Evolutionary conservation across 208 protist species (phyloP).

Genomic region (Wallacemonas sp.): DNA sequence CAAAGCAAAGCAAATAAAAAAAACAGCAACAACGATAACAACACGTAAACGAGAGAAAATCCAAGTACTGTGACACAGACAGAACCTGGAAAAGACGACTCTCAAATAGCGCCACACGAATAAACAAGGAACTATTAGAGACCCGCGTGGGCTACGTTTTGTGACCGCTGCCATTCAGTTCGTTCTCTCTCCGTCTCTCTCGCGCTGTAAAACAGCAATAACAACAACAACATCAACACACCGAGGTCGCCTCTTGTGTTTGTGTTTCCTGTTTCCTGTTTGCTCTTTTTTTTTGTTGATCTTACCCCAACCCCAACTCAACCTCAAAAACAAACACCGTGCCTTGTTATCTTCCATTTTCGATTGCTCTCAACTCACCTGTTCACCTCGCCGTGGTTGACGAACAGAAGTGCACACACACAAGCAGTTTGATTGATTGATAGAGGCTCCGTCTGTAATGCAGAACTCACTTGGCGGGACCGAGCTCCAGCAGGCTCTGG

Average conservation of each 20-base stretch:
- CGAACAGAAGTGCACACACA: no score
- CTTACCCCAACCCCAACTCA: no score
- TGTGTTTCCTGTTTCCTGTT: background rate
- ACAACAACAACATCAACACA: no score
- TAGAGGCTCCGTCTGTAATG: conserved; percentile 15
- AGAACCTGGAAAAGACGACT: background rate
- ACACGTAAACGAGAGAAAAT: no score
- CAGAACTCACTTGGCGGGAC: conserved; percentile 24
- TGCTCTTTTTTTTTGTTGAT: background rate
- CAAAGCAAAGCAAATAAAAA: background rate
- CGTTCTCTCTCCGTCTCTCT: background rate
- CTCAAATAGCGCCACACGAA: background rate
- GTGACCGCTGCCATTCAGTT: no score
- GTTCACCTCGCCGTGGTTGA: no score
- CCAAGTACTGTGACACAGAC: background rate
- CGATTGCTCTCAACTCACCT: no score
- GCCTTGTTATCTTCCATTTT: no score
- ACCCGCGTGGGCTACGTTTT: no score
- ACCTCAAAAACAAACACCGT: no score
- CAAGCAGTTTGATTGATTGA: no score
- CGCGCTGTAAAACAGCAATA: background rate
- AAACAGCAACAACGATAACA: background rate
- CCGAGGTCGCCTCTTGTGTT: background rate
- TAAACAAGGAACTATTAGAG: no score
- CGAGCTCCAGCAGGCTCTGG: conserved; percentile 65